Conservation (phyloP, 148 eudicot genomes). For the Heliosperma pusillum region DNA sequence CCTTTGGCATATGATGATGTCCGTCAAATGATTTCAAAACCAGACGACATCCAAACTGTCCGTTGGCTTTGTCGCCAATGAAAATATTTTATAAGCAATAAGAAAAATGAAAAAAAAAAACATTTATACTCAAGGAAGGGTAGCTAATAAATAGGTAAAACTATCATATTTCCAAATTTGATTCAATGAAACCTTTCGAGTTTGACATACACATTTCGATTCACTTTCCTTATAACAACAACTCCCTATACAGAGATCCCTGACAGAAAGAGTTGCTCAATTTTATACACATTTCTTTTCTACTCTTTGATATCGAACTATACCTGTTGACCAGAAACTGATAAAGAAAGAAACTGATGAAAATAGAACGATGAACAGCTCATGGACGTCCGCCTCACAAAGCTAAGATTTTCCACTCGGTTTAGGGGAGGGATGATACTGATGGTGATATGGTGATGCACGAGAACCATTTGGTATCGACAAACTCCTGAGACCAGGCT, state of each 20-base stretch:
- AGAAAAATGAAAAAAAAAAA: not conserved
- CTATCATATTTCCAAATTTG: slow-evolving; percentile 22
- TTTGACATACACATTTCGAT: slow-evolving; percentile 17
- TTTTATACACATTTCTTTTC: slow-evolving; percentile 21
- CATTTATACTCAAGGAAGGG: not conserved
- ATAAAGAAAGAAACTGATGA: not conserved
- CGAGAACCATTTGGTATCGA: slow-evolving; percentile 66
- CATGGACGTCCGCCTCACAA: not conserved
- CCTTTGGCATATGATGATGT: too few relatives aligned
- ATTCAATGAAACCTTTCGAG: slow-evolving; percentile 21
- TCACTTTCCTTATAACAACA: slow-evolving; percentile 25
- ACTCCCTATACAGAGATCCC: slow-evolving; percentile 25
- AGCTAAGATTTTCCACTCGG: slow-evolving; percentile 49
- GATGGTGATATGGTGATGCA: slow-evolving; percentile 57
- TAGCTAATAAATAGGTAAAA: not conserved
- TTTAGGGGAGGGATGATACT: slow-evolving; percentile 53
- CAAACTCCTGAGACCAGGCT: slow-evolving; percentile 53
- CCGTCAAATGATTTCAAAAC: not conserved
- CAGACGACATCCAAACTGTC: not conserved
- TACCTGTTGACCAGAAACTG: not conserved
- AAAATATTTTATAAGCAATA: not conserved
- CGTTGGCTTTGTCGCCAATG: not conserved
- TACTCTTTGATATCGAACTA: not conserved
- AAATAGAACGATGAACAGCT: too few relatives aligned
- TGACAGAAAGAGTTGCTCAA: slow-evolving; percentile 26